Evolutionary conservation across 2,329 filamentous ascomycete genomes (phyloP).

Genomic region (Neurospora sp.): DNA sequence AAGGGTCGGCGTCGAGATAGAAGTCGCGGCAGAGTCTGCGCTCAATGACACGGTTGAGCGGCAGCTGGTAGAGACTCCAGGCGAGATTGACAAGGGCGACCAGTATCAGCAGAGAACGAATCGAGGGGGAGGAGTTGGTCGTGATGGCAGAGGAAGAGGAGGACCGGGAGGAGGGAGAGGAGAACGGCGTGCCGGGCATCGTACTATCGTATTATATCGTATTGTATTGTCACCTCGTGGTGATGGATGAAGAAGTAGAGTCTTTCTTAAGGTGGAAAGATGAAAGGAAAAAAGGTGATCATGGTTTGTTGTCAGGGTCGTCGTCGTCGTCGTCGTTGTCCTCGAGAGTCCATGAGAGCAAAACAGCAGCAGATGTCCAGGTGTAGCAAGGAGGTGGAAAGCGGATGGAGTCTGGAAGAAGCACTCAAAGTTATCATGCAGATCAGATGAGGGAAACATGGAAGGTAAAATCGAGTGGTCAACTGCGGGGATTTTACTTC

Average conservation of each 20-base stretch:
- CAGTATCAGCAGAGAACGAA: constrained; percentile 25
- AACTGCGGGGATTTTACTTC: not conserved
- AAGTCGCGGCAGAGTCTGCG: constrained; percentile 38
- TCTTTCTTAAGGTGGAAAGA: not conserved
- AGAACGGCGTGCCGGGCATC: not conserved
- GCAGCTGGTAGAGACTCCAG: constrained; percentile 37
- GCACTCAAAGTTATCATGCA: not conserved
- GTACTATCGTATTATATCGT: not conserved
- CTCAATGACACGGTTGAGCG: constrained; percentile 36
- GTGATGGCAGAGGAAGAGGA: not conserved
- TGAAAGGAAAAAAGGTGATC: not conserved
- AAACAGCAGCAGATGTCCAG: not conserved
- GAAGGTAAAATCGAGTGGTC: not conserved
- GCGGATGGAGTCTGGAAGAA: not conserved
- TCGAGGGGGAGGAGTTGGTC: not conserved
- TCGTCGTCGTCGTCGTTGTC: not conserved
- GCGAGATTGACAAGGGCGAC: constrained; percentile 37
- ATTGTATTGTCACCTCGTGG: not conserved
- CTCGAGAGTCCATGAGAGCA: not conserved
- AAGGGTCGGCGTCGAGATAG: constrained; percentile 32
- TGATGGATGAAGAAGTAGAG: not conserved
- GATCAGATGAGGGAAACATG: not conserved
- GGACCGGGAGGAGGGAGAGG: not conserved
- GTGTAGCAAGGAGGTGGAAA: not conserved
- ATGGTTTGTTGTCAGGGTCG: not conserved